Evolutionary conservation across 345 rosid genomes (phyloP).

Genomic region (Melastoma malabathricum): DNA sequence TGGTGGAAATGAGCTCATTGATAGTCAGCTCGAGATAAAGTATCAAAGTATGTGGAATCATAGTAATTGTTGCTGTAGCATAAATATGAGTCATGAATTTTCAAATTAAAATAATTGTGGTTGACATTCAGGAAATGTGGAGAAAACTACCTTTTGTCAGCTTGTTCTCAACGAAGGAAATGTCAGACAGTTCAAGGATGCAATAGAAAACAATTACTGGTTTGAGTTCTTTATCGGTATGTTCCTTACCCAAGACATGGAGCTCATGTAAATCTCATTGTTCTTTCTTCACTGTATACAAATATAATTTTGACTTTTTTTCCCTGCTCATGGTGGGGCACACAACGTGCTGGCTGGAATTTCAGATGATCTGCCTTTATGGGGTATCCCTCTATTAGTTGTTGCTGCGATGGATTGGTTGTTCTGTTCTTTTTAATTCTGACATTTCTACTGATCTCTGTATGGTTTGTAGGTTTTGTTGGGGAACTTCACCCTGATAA

Average conservation of each 20-base stretch:
- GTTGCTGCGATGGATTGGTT: neutral
- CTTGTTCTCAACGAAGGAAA: conserved; percentile 51
- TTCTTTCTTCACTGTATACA: too few species aligned
- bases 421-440: neutral
- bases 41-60: conserved; percentile 52
- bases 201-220: conserved; percentile 82
- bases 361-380: conserved; percentile 85
- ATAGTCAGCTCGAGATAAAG: conserved; percentile 72
- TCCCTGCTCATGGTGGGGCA: conserved; percentile 9
- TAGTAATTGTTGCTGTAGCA: too few species aligned
- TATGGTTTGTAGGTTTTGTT: conserved; percentile 47
- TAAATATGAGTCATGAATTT: too few species aligned
- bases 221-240: conserved; percentile 93
- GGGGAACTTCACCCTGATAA: conserved; percentile 77
- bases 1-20: conserved; percentile 99
- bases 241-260: conserved; percentile 12
- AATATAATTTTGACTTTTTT: conserved; percentile 2
- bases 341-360: conserved; percentile 19
- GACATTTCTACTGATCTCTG: neutral
- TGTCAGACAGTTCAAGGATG: conserved; percentile 77
- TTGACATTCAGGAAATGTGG: conserved; percentile 40
- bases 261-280: neutral
- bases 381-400: conserved; percentile 42
- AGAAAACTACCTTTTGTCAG: conserved; percentile 41
- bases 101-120: too few species aligned